Evolutionary conservation across 2,329 filamentous ascomycete species (phyloP), one percentile per base, ranked within the genome.

Genomic region (Beauveria bassiana): DNA sequence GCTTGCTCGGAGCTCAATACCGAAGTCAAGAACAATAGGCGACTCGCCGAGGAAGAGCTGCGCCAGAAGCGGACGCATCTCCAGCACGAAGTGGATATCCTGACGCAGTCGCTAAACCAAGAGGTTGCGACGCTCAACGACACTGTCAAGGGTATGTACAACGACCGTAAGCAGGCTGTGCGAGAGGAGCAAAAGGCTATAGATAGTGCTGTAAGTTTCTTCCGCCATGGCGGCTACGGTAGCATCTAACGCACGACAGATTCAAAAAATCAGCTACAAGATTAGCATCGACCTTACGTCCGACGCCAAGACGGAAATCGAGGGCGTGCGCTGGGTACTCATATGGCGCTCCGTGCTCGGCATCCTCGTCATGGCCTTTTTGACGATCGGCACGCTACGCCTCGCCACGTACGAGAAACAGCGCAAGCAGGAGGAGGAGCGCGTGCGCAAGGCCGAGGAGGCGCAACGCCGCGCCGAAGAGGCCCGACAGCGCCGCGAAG

Each of bases 251-350:
- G 14, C n/a, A 14, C 8, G 16, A 28, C 69, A 91, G 81, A 93
- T 96, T 65, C 93, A 97, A 79, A 89, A 96, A 77, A 82, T 98
- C 67, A 96, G 93, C 75, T 96, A 98, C 76, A 95, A 96, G 73
- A 98, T 99, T 73, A 96, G 90, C 24, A 91, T 96, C 38, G 82
- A 85, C 46, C 82, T 99, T 49, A 96, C 91, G 72, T 95, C 91
- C 64, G 95, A 98, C 73, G 86, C 89, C 53, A 93, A 93, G 72
- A 93, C 90, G 5, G 90, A 97, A 68, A 93, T 98, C 54, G 95
- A 99, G 73, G 89, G 88, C 1, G 78, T 99, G 54, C 82, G 95
- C 63, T 98, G 95, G 95, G 86, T 97, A 46, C 75, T 87, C 65
- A 90, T 86, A 64, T 78, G 84, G 60, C 78, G 85, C 57, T 84